phyloP scores from a whole-genome alignment of 2,329 filamentous ascomycete species.

The Colletotrichum simmondsii region DNA sequence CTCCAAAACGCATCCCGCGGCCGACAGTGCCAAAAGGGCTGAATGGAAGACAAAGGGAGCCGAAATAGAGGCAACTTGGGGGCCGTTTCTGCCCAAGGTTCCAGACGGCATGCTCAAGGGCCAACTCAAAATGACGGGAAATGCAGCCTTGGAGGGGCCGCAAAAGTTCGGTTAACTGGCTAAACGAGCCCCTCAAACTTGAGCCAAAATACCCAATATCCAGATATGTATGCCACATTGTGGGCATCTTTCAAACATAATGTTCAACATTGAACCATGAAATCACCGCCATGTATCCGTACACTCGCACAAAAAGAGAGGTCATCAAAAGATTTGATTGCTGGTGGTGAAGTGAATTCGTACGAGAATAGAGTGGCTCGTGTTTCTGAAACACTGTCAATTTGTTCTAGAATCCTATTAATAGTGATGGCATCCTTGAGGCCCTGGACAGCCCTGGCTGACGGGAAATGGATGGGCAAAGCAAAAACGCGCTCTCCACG shows the following conservation, averaged over 20 bases:
- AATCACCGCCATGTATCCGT: background rate
- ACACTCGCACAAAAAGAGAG: background rate
- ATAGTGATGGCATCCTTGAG: conserved; percentile 29
- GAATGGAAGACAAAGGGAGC: background rate
- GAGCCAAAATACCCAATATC: background rate
- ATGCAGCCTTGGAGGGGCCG: conserved; percentile 15
- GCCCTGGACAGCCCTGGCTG: conserved; percentile 13
- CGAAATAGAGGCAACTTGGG: conserved; percentile 14
- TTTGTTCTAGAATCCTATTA: conserved; percentile 35
- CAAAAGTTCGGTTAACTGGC: background rate
- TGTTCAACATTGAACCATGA: background rate
- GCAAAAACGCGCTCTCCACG: conserved; percentile 1
- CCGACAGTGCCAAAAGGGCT: background rate
- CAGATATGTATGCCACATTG: background rate
- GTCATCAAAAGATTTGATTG: background rate
- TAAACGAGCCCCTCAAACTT: background rate
- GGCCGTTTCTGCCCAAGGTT: conserved; percentile 18
- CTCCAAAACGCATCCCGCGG: background rate
- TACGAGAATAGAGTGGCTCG: conserved; percentile 25
- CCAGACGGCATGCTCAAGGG: background rate
- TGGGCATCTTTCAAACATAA: background rate
- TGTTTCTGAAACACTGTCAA: conserved; percentile 33
- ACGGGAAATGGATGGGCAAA: conserved; percentile 12
- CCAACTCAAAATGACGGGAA: background rate
- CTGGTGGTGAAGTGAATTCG: background rate